phyloP scores from a whole-genome alignment of 495 filamentous ascomycete species.

The Xylaria sp. region DNA sequence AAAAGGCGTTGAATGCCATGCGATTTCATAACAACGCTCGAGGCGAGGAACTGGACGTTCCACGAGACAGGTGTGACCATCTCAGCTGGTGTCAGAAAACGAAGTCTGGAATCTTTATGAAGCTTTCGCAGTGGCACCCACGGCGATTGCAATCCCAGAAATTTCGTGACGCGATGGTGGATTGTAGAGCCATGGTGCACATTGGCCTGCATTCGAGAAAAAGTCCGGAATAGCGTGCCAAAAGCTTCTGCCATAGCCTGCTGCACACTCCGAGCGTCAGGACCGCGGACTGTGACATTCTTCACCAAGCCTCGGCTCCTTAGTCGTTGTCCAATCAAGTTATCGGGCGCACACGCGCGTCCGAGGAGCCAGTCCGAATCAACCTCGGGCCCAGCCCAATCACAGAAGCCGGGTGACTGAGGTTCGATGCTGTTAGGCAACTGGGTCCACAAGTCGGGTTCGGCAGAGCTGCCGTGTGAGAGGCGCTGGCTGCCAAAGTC shows the following conservation, averaged over 20 bases:
- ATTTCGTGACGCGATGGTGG: constrained; percentile 46
- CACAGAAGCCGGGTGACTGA: constrained; percentile 50
- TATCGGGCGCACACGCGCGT: constrained; percentile 62
- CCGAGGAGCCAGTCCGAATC: constrained; percentile 62
- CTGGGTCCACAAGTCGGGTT: constrained; percentile 65
- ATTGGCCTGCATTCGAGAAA: constrained; percentile 43
- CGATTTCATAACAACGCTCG: constrained; percentile 68
- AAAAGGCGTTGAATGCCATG: constrained; percentile 65
- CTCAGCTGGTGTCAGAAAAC: constrained; percentile 68
- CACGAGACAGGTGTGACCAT: constrained; percentile 71
- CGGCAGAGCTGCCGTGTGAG: constrained; percentile 45
- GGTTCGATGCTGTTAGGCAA: constrained; percentile 55
- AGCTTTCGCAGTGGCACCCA: constrained; percentile 76
- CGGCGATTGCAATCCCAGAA: constrained; percentile 58
- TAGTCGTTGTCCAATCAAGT: constrained; percentile 65
- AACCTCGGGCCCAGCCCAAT: constrained; percentile 53
- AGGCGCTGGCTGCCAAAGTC: constrained; percentile 55
- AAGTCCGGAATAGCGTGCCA: constrained; percentile 54
- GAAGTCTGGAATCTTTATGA: constrained; percentile 69
- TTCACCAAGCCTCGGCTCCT: constrained; percentile 71
- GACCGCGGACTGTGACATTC: constrained; percentile 59
- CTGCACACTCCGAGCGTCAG: constrained; percentile 67
- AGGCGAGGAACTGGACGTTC: constrained; percentile 69
- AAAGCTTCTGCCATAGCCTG: constrained; percentile 65
- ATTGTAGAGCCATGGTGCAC: constrained; percentile 40